Evolutionary conservation across 148 eudicot species (phyloP).

Genomic region (Cornus kousa): DNA sequence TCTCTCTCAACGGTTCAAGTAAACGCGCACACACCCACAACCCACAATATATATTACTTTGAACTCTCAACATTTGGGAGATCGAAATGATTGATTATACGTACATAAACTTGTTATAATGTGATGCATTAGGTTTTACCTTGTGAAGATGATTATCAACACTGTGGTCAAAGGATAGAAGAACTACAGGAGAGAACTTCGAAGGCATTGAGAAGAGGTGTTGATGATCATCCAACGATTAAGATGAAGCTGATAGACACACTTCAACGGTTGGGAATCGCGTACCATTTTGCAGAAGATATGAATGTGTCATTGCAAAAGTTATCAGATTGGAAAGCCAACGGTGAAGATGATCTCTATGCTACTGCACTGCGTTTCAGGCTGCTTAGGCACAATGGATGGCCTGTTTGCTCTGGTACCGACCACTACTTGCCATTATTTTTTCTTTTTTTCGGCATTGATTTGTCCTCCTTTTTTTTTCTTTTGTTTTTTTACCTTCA

Average conservation of each 20-base stretch:
- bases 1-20: too few relatives aligned
- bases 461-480: too few relatives aligned
- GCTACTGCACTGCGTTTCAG: constrained; percentile 9
- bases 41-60: too few relatives aligned
- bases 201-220: not conserved
- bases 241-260: constrained; percentile 10
- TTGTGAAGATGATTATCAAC: too few relatives aligned
- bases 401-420: not conserved
- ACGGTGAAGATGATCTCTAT: constrained; percentile 1
- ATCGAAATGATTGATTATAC: too few relatives aligned
- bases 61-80: too few relatives aligned
- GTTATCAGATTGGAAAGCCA: not conserved
- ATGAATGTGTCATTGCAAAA: not conserved
- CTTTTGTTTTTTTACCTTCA: too few relatives aligned
- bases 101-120: too few relatives aligned
- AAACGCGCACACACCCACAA: too few relatives aligned
- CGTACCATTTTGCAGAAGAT: constrained; percentile 5
- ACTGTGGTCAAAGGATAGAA: not conserved
- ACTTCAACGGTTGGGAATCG: constrained; percentile 7
- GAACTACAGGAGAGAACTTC: not conserved
- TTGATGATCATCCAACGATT: not conserved
- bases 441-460: too few relatives aligned
- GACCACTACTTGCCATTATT: too few relatives aligned
- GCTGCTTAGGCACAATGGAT: constrained; percentile 7
- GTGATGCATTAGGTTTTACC: too few relatives aligned